These are phyloP conservation scores for Chrysopogon serrulatus DNA, from an alignment of 176 grass and related monocot species.

Conservation along the genomic window DNA sequence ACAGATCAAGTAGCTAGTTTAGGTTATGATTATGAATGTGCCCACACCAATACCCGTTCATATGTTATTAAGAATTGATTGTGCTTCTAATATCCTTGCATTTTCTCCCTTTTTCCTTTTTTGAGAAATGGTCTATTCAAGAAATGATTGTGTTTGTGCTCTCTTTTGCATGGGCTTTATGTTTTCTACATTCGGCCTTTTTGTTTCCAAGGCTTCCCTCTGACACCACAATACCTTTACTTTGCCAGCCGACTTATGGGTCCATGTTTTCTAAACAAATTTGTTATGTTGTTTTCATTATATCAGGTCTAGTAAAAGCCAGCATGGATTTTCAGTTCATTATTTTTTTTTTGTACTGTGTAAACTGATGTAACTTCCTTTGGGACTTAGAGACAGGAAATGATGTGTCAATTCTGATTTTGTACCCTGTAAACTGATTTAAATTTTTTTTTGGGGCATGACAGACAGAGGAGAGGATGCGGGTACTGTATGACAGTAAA, in stretches of 20 bases:
- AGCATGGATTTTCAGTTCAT: neutral
- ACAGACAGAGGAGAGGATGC: constrained; percentile 81
- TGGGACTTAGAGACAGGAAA: constrained; percentile 53
- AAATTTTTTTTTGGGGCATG: constrained; percentile 17
- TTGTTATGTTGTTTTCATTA: neutral
- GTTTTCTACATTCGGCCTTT: neutral
- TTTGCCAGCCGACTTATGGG: neutral
- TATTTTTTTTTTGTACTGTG: neutral
- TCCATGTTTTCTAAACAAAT: neutral
- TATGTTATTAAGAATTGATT: neutral
- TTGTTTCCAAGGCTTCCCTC: neutral
- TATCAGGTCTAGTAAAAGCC: neutral
- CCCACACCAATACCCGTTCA: neutral
- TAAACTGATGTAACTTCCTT: constrained; percentile 16
- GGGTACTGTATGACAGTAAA: constrained; percentile 71
- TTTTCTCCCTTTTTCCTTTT: neutral
- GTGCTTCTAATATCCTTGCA: neutral
- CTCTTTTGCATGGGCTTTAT: neutral
- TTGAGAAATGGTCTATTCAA: neutral
- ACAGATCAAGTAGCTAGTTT: neutral
- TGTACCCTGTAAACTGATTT: neutral
- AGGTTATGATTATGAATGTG: neutral
- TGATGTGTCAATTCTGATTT: constrained; percentile 3
- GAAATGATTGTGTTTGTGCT: constrained; percentile 13
- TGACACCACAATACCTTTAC: neutral